Evolutionary conservation across 306 rosid genomes (phyloP), one percentile per base, ranked within the genome.

Genomic region (Castanea sativa): DNA sequence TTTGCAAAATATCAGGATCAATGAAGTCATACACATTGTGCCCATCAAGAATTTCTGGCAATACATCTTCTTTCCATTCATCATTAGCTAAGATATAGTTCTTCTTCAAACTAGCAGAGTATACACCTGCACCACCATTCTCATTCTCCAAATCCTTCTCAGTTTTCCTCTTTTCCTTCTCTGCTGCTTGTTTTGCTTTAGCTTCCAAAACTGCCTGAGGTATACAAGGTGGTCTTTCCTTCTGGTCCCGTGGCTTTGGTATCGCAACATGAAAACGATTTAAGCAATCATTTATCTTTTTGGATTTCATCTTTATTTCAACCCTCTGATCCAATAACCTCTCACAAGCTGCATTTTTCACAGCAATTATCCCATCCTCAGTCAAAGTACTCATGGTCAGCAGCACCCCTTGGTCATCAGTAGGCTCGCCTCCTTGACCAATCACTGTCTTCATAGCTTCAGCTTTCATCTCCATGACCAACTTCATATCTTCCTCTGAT

Each of bases 41-140:
- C 20, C 98, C 98, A 82, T 94, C 98, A 64, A 94, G 79, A 81
- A 92, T 94, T 84, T 94, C 98, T 73, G 98, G 98, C 78, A 90
- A 81, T 18, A 85, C 35, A 68, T 92, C 98, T 76, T 94, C 93
- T 80, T 94, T 94, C 98, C 98, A 92, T 80, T 88, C 97, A 76
- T 94, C 98, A 78, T 86, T 15, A 58, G 94, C 92, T 56, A 94
- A 80, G 71, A 94, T 86, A 77, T 90, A 90, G 41, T 87, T 55
- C 91, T 94, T 94, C 86, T 87, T 87, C 77, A 92, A 85, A 87
- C 87, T 94, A 75, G 92, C 91, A 7, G 97, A 88, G 84, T 92
- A 94, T 20, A 92, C 97, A 76, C 98, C 97, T 1, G 97, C 98
- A 30, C 98, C 98, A 4, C 97, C 98, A 83, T 94, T 94, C 80